phyloP scores from a whole-genome alignment of 805 yeast genomes.

The Yamadazyma olivae region DNA sequence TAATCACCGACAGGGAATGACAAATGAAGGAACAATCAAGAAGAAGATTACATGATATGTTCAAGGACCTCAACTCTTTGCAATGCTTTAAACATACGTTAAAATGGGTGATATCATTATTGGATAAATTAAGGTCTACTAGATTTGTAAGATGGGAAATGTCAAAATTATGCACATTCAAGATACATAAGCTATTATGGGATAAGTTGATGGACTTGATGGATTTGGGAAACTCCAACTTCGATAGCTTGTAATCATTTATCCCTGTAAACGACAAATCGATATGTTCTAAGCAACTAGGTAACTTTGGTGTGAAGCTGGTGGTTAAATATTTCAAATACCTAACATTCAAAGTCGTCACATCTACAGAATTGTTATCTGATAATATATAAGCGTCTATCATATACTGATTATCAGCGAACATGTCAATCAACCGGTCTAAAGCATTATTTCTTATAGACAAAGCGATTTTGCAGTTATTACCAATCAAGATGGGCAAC shows the following conservation, averaged over 20 bases:
- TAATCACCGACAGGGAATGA: too few relatives aligned
- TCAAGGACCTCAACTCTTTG: constrained; percentile 13
- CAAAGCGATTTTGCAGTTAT: neutral
- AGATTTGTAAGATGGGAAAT: constrained; percentile 11
- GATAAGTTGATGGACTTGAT: constrained; percentile 23
- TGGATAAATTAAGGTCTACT: constrained; percentile 18
- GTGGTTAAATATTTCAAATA: neutral
- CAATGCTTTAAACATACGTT: constrained; percentile 11
- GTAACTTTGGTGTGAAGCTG: neutral
- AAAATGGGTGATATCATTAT: constrained; percentile 19
- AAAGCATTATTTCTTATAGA: neutral
- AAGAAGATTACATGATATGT: constrained; percentile 16
- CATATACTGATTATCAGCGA: neutral
- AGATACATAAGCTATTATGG: constrained; percentile 19
- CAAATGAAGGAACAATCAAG: neutral
- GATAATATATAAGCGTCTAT: constrained; percentile 1
- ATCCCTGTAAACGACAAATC: constrained; percentile 28
- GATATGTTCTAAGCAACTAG: constrained; percentile 12
- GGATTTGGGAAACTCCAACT: constrained; percentile 17
- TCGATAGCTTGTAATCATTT: constrained; percentile 15
- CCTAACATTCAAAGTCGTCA: constrained; percentile 1
- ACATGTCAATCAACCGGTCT: neutral
- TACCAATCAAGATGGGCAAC: neutral
- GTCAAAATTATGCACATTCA: constrained; percentile 16
- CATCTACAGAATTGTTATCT: neutral